Evolutionary conservation across 2,329 filamentous ascomycete genomes (phyloP), one percentile per base, ranked within the genome.

Genomic region (Cordyceps tenuipes): DNA sequence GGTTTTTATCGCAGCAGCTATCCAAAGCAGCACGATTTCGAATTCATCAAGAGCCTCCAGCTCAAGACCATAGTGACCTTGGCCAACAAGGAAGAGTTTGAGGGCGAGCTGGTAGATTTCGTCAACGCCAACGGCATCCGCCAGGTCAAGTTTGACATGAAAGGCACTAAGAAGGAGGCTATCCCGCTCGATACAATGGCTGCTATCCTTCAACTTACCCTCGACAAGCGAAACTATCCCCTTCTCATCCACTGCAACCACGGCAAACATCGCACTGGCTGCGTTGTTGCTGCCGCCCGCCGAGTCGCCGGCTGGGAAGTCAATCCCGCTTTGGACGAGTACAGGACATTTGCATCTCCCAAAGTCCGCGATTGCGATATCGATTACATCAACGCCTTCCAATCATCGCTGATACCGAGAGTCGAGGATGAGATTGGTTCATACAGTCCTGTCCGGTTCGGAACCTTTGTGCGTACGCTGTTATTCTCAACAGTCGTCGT

Each of bases 161-260:
- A 86, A 63, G 88, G 91, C n/a, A 96, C 95, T 65, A 96, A 97
- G 73, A 91, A 92, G 66, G 79, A 87, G 59, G 80, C 80, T 9
- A 90, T 90, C 41, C 82, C 88, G 0, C 70, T 83, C 8, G 72
- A 78, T 49, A 84, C 85, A 29, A 90, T 96, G 80, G 80, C 82
- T 63, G 76, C 82, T 8, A 90, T 93, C 50, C 79, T 96, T 26
- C 77, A 82, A 13, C 76, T 93, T 47, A 81, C 93, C 46, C 78
- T 93, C 57, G 83, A 95, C 68, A 81, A 81, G 53, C 74, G 79
- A 39, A 91, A 95, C 63, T 86, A 94, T 65, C 92, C 92, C 0
- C 73, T 97, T 12, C 79, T 96, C 44, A 82, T 97, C 51, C 92
- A 97, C 72, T 97, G 92, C 80, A 97, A 96, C 70, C 92, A 96